Evolutionary conservation across 2,329 filamentous ascomycete genomes (phyloP).

Genomic region (Sclerotinia minor): DNA sequence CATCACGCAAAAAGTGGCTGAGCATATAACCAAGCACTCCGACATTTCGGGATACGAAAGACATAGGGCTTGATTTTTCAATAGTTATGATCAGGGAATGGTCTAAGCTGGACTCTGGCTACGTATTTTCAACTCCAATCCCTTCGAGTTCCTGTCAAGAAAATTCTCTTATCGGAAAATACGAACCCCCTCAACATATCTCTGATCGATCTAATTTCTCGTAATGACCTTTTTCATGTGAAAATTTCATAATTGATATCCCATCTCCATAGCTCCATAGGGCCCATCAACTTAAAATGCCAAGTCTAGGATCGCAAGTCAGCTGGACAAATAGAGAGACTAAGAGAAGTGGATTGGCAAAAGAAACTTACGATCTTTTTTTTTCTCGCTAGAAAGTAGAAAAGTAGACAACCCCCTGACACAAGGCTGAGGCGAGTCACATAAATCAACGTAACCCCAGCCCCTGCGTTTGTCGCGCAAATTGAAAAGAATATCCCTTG

Average conservation of each 20-base stretch:
- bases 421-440: constrained; percentile 19
- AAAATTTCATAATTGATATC: not conserved
- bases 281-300: constrained; percentile 12
- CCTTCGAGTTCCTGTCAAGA: not conserved
- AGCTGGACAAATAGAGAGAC: constrained; percentile 10
- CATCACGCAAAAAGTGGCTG: constrained; percentile 4
- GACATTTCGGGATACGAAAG: constrained; percentile 13
- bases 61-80: constrained; percentile 14
- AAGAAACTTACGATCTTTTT: constrained; percentile 14
- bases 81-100: constrained; percentile 18
- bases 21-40: constrained; percentile 1
- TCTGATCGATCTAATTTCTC: not conserved
- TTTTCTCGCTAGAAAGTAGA: constrained; percentile 11
- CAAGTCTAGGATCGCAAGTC: constrained; percentile 15
- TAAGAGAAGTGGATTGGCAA: constrained; percentile 10
- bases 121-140: not conserved
- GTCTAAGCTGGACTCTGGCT: constrained; percentile 4
- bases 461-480: constrained; percentile 24
- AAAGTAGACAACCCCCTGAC: constrained; percentile 13
- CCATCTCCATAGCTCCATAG: not conserved
- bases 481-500: constrained; percentile 21
- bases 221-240: constrained; percentile 4
- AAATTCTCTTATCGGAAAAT: constrained; percentile 5
- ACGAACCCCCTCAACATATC: constrained; percentile 8
- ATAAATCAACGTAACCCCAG: constrained; percentile 5